phyloP scores from a whole-genome alignment of 495 filamentous ascomycete species.

The Penicillium samsonianum region DNA sequence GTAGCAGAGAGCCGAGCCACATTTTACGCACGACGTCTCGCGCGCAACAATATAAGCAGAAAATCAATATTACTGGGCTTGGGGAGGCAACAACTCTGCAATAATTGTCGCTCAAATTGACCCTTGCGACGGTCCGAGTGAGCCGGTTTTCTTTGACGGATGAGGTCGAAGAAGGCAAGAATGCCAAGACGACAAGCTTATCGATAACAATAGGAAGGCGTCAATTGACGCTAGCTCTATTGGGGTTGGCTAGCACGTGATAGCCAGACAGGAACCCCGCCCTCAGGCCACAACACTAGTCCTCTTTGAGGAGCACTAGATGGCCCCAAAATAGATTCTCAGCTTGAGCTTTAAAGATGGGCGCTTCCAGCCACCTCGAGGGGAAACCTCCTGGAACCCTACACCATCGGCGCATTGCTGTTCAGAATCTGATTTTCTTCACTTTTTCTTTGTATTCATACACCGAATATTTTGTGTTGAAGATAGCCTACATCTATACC shows the following conservation, averaged over 20 bases:
- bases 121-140: not conserved
- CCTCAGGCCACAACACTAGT: constrained; percentile 31
- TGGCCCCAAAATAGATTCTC: constrained; percentile 29
- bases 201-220: constrained; percentile 26
- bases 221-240: not conserved
- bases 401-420: constrained; percentile 10
- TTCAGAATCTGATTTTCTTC: not conserved
- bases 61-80: not conserved
- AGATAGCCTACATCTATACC: constrained; percentile 3
- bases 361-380: constrained; percentile 35
- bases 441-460: not conserved
- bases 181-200: constrained; percentile 15
- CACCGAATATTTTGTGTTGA: not conserved
- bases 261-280: constrained; percentile 26
- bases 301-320: constrained; percentile 18
- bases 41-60: not conserved
- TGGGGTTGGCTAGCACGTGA: constrained; percentile 17
- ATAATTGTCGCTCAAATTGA: constrained; percentile 2
- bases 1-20: constrained; percentile 3
- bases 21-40: not conserved
- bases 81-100: not conserved
- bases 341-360: constrained; percentile 25
- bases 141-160: constrained; percentile 6
- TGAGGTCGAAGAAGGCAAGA: constrained; percentile 10
- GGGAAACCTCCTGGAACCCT: constrained; percentile 25